Conservation (phyloP, 139 green algal species). For the Yamagishiella unicocca region DNA sequence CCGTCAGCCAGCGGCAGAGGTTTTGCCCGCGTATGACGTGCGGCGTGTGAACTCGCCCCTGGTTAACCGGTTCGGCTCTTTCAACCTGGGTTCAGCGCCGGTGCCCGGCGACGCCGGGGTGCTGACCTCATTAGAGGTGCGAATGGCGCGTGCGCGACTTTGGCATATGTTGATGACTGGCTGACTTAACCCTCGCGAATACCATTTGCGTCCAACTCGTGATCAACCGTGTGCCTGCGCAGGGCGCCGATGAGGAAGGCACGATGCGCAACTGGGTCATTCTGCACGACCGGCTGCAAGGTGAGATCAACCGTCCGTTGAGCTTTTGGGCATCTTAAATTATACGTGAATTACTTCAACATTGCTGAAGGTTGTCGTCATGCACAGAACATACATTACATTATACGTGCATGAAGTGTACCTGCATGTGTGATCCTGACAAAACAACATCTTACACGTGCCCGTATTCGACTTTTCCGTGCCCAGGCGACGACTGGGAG, state of each 20-base stretch:
- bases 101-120: background rate
- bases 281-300: conserved; percentile 38
- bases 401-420: background rate
- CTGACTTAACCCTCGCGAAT: too few relatives aligned
- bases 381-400: background rate
- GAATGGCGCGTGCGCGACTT: too few relatives aligned
- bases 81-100: background rate
- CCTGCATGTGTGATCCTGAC: background rate
- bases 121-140: background rate
- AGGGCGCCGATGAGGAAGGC: conserved; percentile 34
- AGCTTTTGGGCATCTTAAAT: background rate
- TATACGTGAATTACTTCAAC: too few relatives aligned
- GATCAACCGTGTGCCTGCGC: background rate
- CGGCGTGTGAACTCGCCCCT: background rate
- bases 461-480: too few relatives aligned
- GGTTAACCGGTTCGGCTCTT: conserved; percentile 1
- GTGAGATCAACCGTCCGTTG: conserved; percentile 1
- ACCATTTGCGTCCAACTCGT: too few relatives aligned
- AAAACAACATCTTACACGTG: too few relatives aligned
- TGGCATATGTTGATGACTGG: background rate
- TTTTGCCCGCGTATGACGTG: background rate
- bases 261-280: conserved; percentile 39
- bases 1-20: background rate
- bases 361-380: too few relatives aligned
- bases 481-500: conserved; percentile 49